Conservation (phyloP, 805 yeast genomes). For the Ogataea ramenticola region DNA sequence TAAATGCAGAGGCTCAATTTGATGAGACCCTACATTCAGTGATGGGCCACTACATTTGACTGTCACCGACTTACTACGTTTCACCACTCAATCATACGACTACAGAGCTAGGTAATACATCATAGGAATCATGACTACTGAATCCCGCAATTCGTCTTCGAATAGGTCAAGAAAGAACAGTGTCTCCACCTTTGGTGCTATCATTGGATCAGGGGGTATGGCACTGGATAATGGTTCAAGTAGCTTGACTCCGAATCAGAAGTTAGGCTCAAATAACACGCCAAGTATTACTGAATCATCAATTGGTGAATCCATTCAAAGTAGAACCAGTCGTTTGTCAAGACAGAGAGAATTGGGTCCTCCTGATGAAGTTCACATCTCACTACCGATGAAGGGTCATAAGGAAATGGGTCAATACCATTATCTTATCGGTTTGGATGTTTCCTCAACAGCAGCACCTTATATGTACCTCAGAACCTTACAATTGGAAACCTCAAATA, state of each 20-base stretch:
- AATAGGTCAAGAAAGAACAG: neutral
- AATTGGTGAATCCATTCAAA: slow-evolving; percentile 44
- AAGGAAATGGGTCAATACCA: slow-evolving; percentile 51
- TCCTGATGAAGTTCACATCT: slow-evolving; percentile 59
- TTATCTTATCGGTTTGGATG: slow-evolving; percentile 45
- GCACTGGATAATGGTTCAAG: neutral
- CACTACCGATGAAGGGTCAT: slow-evolving; percentile 34
- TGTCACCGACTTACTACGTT: no score
- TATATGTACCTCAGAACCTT: slow-evolving; percentile 48
- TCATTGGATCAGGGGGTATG: neutral
- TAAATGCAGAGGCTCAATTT: no score
- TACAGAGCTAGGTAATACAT: no score
- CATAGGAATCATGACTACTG: neutral
- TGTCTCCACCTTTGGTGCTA: neutral
- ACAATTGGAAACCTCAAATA: slow-evolving; percentile 24
- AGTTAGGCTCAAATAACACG: neutral
- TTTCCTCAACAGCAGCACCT: slow-evolving; percentile 44
- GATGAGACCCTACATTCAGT: no score
- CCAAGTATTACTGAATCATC: slow-evolving; percentile 38
- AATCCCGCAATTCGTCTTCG: neutral
- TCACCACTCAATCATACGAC: no score
- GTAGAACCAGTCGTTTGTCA: slow-evolving; percentile 37
- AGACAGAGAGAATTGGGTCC: slow-evolving; percentile 58
- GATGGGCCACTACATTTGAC: no score
- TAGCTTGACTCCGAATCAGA: neutral